These are phyloP conservation scores for Hygrophoropsis aurantiaca DNA, from an alignment of 768 basidiomycete species.

Conservation along the genomic window DNA sequence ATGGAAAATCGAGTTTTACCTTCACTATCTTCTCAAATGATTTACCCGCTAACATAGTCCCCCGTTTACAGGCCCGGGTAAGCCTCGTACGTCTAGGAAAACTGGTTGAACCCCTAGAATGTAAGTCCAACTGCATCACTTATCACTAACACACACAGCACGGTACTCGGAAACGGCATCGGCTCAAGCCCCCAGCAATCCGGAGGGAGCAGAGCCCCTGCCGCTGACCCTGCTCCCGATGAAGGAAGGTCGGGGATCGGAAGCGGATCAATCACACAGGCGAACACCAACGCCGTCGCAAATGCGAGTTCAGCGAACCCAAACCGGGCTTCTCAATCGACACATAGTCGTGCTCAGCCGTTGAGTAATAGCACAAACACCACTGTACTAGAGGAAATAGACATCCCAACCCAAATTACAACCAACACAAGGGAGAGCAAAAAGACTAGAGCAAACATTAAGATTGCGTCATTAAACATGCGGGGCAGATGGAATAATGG, in stretches of 20 bases:
- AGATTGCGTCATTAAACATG: constrained; percentile 14
- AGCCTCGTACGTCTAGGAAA: background rate
- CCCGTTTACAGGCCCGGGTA: background rate
- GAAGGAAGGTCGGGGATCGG: too few species aligned
- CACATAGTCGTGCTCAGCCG: too few species aligned
- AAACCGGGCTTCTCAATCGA: too few species aligned
- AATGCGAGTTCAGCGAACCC: too few species aligned
- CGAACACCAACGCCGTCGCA: too few species aligned
- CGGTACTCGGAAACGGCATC: background rate
- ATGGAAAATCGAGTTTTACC: background rate
- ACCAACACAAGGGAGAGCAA: too few species aligned
- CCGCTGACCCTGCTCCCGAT: background rate
- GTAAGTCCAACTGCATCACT: background rate
- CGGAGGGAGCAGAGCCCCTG: background rate
- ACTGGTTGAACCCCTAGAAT: background rate
- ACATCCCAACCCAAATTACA: too few species aligned
- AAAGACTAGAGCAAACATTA: constrained; percentile 6
- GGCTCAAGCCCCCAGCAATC: background rate
- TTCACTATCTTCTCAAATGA: background rate
- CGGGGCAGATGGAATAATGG: constrained; percentile 5
- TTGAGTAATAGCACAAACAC: too few species aligned
- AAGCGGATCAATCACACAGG: too few species aligned
- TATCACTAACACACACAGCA: background rate
- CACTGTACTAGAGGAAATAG: too few species aligned
- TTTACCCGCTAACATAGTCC: background rate